A percentile compares a stretch with the other conserved stretches of the same genome.
Evolutionary conservation across 495 filamentous ascomycete species (phyloP).

Genomic region (Bryoglossum gracile): DNA sequence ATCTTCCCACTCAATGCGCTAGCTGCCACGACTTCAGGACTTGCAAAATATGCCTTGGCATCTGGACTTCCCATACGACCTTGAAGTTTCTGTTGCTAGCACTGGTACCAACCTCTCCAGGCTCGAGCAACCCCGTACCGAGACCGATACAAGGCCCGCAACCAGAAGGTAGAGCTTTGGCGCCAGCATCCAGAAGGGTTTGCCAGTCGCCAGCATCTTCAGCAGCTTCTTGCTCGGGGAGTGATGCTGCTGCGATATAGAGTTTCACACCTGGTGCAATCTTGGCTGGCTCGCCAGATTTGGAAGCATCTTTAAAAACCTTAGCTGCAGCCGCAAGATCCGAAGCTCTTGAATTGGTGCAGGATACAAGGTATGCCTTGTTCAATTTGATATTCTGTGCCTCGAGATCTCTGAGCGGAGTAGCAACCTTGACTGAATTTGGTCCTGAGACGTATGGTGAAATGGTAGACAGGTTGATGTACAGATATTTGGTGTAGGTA

Average conservation of each 20-base stretch:
- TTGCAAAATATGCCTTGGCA: constrained; percentile 82
- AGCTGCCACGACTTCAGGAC: constrained; percentile 87
- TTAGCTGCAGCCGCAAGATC: constrained; percentile 77
- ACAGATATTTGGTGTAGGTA: constrained; percentile 75
- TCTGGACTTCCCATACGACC: constrained; percentile 81
- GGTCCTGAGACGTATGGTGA: constrained; percentile 85
- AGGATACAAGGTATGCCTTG: constrained; percentile 86
- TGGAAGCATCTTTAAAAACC: constrained; percentile 76
- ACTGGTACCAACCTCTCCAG: constrained; percentile 82
- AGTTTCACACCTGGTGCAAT: constrained; percentile 75
- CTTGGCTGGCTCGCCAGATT: constrained; percentile 54
- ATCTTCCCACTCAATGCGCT: constrained; percentile 75
- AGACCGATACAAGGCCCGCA: constrained; percentile 92
- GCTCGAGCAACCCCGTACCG: constrained; percentile 74
- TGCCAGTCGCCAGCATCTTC: constrained; percentile 88
- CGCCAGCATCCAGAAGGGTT: constrained; percentile 70
- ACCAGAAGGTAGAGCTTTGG: constrained; percentile 63
- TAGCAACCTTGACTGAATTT: constrained; percentile 85
- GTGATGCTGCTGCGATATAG: constrained; percentile 86
- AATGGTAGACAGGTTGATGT: constrained; percentile 70
- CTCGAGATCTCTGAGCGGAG: constrained; percentile 69
- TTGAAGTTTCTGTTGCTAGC: constrained; percentile 88
- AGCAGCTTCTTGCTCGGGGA: constrained; percentile 68
- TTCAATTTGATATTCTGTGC: constrained; percentile 65
- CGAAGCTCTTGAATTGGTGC: constrained; percentile 80